A percentile compares a stretch with the other conserved stretches of the same genome.
Evolutionary conservation across 352 stramenopile genomes (phyloP).

Genomic region (Pythium guiyangense): DNA sequence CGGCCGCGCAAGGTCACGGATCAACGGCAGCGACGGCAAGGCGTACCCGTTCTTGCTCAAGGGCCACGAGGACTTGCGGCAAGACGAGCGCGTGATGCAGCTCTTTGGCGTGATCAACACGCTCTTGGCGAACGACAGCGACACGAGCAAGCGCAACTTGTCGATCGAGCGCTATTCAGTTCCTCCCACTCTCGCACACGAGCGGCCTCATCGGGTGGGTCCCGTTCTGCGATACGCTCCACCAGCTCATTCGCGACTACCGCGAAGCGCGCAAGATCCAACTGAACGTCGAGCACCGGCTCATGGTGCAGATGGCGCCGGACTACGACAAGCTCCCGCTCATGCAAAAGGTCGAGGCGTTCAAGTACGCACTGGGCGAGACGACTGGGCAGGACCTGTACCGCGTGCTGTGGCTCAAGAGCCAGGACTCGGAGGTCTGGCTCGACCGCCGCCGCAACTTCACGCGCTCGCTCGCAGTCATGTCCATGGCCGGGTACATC

Average conservation of each 20-base stretch:
- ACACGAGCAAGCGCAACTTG: slow-evolving; percentile 98
- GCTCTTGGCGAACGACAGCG: slow-evolving; percentile 95
- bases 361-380: slow-evolving; percentile 91
- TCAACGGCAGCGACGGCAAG: slow-evolving; percentile 97
- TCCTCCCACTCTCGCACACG: slow-evolving; percentile 98
- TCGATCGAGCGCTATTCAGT: slow-evolving; percentile 98
- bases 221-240: slow-evolving; percentile 99
- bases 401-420: slow-evolving; percentile 99
- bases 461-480: slow-evolving; percentile 98
- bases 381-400: slow-evolving; percentile 98
- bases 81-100: slow-evolving; percentile 99
- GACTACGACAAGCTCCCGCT: slow-evolving; percentile 99
- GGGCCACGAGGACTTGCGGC: slow-evolving; percentile 99
- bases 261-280: slow-evolving; percentile 91
- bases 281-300: slow-evolving; percentile 95
- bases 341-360: slow-evolving; percentile 99
- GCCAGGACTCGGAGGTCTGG: slow-evolving; percentile 98
- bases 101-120: slow-evolving; percentile 99
- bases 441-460: slow-evolving; percentile 98
- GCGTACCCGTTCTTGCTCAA: slow-evolving; percentile 99
- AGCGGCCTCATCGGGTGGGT: slow-evolving; percentile 99
- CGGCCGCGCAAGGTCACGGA: slow-evolving; percentile 97
- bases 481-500: slow-evolving; percentile 99
- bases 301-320: slow-evolving; percentile 96
- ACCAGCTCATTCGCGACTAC: slow-evolving; percentile 98